Evolutionary conservation across 177 flowering plant genomes (phyloP).

Genomic region (Tripterygium wilfordii): DNA sequence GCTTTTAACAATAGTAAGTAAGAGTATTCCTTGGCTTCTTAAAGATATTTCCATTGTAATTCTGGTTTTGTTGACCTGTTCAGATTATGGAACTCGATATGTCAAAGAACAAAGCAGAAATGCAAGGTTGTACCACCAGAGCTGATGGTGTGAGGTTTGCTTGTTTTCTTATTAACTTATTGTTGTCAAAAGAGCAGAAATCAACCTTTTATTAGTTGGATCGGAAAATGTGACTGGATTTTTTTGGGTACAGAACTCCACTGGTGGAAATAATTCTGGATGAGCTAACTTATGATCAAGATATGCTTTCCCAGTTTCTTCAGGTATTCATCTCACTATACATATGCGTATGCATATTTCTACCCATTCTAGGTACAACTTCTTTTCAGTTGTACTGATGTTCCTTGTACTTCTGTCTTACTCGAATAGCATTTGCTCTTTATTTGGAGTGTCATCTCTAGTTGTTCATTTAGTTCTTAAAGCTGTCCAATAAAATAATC

Average conservation of each 20-base stretch:
- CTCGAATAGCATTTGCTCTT: no score
- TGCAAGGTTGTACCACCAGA: constrained; percentile 52
- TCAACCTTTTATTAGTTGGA: background rate
- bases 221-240: constrained; percentile 1
- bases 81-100: constrained; percentile 83
- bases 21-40: constrained; percentile 5
- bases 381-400: no score
- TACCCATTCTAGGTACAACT: no score
- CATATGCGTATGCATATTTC: no score
- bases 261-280: constrained; percentile 62
- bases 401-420: no score
- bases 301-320: constrained; percentile 47
- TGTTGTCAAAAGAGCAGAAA: no score
- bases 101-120: constrained; percentile 58
- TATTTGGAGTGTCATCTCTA: no score
- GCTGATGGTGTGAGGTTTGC: constrained; percentile 63
- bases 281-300: constrained; percentile 56
- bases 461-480: no score
- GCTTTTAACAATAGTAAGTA: constrained; percentile 47
- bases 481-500: background rate
- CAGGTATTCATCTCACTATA: constrained; percentile 54
- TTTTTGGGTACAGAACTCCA: constrained; percentile 59
- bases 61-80: background rate
- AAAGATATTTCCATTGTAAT: background rate
- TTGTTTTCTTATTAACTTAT: constrained; percentile 2